Percentiles rank a stretch among this genome's conserved stretches.
These are phyloP conservation scores for Tylopilus sp. DNA, from an alignment of 768 basidiomycete genomes.

Conservation along the genomic window DNA sequence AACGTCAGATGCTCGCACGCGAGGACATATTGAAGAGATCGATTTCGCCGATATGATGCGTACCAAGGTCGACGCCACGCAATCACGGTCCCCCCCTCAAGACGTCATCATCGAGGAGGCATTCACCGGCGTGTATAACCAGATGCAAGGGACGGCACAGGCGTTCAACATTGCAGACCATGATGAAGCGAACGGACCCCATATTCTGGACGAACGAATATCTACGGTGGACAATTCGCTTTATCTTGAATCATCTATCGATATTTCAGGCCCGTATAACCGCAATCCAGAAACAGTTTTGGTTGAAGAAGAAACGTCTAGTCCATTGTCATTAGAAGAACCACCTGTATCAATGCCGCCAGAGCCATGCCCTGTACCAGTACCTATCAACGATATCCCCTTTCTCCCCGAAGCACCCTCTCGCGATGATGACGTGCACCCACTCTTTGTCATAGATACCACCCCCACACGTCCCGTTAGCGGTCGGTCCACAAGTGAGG, in stretches of 20 bases:
- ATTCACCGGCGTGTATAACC: slow-evolving; percentile 37
- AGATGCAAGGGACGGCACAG: background rate
- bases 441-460: slow-evolving; percentile 40
- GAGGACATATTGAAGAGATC: slow-evolving; percentile 43
- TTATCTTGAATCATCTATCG: slow-evolving; percentile 8
- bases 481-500: slow-evolving; percentile 16
- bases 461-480: slow-evolving; percentile 20
- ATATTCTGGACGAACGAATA: background rate
- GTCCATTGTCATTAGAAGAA: background rate
- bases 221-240: slow-evolving; percentile 7
- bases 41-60: slow-evolving; percentile 50
- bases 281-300: background rate
- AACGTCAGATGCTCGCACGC: slow-evolving; percentile 8
- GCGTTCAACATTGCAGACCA: background rate
- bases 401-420: background rate
- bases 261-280: slow-evolving; percentile 5
- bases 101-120: slow-evolving; percentile 30
- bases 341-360: background rate
- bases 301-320: background rate
- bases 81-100: slow-evolving; percentile 4
- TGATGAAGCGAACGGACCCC: background rate
- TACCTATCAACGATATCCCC: background rate
- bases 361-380: background rate
- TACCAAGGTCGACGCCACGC: slow-evolving; percentile 12
- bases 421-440: background rate